Percentiles rank a stretch among this genome's conserved stretches.
Conservation (phyloP, 306 rosid species). For the Geum urbanum region DNA sequence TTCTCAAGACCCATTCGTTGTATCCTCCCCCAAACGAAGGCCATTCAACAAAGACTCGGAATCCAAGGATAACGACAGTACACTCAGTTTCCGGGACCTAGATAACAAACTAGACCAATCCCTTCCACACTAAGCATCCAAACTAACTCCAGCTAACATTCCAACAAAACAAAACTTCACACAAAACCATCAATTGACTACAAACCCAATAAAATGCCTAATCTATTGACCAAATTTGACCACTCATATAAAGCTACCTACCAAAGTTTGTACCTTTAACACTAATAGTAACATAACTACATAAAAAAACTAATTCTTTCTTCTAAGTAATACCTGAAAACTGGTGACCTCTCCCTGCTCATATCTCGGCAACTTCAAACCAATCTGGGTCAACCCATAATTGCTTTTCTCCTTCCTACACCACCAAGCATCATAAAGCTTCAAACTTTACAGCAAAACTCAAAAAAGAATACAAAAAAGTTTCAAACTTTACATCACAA, state of each 20-base stretch:
- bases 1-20: too few species aligned
- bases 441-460: neutral
- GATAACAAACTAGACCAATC: slow-evolving; percentile 19
- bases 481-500: too few species aligned
- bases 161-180: neutral
- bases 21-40: too few species aligned
- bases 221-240: neutral
- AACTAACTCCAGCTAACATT: neutral
- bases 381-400: neutral
- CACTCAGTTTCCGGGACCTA: slow-evolving; percentile 52
- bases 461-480: too few species aligned
- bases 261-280: neutral
- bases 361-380: slow-evolving; percentile 25
- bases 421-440: neutral
- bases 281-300: too few species aligned
- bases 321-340: too few species aligned
- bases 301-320: too few species aligned
- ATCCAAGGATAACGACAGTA: slow-evolving; percentile 10
- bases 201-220: neutral
- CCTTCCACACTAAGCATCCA: slow-evolving; percentile 7
- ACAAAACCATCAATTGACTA: neutral
- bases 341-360: slow-evolving; percentile 60
- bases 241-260: neutral
- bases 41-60: too few species aligned
- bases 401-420: neutral